Conservation (phyloP, 768 basidiomycete species). For the Lepiota brunneoincarnata region DNA sequence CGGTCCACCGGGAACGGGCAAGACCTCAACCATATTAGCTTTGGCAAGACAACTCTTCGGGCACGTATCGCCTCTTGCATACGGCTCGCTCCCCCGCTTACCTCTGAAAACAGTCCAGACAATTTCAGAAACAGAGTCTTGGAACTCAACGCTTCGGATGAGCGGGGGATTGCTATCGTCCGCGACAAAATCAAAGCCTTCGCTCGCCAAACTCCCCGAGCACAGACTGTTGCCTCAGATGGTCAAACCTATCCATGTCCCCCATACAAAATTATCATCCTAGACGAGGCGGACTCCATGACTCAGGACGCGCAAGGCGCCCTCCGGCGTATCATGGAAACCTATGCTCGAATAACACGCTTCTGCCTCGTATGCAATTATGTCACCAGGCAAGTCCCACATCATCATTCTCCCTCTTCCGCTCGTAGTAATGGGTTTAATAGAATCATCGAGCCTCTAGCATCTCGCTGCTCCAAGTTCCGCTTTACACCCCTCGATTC, state of each 20-base stretch:
- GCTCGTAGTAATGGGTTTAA: neutral
- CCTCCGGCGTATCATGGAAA: constrained; percentile 98
- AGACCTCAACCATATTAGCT: constrained; percentile 97
- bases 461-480: constrained; percentile 99
- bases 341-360: constrained; percentile 93
- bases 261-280: constrained; percentile 97
- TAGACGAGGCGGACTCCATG: constrained; percentile 99
- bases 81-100: neutral
- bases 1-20: constrained; percentile 97
- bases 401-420: neutral
- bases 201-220: constrained; percentile 87
- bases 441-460: constrained; percentile 97
- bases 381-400: constrained; percentile 76
- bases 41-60: constrained; percentile 93
- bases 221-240: constrained; percentile 69
- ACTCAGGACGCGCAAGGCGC: constrained; percentile 99
- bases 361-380: constrained; percentile 99
- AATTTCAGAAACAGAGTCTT: constrained; percentile 91
- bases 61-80: constrained; percentile 37
- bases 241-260: constrained; percentile 91
- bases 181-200: constrained; percentile 99
- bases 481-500: constrained; percentile 92
- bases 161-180: constrained; percentile 95
- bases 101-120: constrained; percentile 63
- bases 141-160: constrained; percentile 98